Evolutionary conservation across 163 green algal genomes (phyloP).

Genomic region (Scenedesmus sp.): DNA sequence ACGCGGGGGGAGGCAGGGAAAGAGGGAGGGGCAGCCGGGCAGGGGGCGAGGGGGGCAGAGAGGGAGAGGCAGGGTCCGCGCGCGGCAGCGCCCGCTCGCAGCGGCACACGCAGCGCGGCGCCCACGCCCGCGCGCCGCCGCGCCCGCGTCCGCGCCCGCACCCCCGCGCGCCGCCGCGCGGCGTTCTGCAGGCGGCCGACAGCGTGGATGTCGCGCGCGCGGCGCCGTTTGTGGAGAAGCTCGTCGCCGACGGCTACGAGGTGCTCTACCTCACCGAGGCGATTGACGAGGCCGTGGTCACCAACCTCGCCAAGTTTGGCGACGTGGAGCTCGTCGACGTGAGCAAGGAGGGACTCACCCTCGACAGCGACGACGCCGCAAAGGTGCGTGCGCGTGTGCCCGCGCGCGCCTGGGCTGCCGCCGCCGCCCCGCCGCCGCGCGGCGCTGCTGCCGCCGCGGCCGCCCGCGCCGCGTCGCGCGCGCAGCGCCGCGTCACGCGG

Average conservation of each 20-base stretch:
- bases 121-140: too few species aligned
- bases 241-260: conserved; percentile 90
- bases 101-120: too few species aligned
- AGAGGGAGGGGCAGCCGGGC: background rate
- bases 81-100: too few species aligned
- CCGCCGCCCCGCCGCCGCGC: too few species aligned
- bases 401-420: too few species aligned
- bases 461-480: background rate
- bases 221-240: conserved; percentile 94
- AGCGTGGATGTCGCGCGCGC: conserved; percentile 68
- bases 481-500: background rate
- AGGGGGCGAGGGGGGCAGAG: background rate
- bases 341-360: conserved; percentile 89
- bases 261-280: conserved; percentile 96
- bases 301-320: conserved; percentile 85
- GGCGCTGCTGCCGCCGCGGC: background rate
- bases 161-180: background rate
- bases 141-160: background rate
- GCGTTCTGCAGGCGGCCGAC: conserved; percentile 65
- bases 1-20: background rate
- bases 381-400: conserved; percentile 58
- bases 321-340: conserved; percentile 92
- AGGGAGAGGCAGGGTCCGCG: too few species aligned
- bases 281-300: conserved; percentile 94
- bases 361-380: conserved; percentile 64